Base-by-base conservation (phyloP, 78 protist genomes). In the Pigoraptor vietnamica region DNA sequence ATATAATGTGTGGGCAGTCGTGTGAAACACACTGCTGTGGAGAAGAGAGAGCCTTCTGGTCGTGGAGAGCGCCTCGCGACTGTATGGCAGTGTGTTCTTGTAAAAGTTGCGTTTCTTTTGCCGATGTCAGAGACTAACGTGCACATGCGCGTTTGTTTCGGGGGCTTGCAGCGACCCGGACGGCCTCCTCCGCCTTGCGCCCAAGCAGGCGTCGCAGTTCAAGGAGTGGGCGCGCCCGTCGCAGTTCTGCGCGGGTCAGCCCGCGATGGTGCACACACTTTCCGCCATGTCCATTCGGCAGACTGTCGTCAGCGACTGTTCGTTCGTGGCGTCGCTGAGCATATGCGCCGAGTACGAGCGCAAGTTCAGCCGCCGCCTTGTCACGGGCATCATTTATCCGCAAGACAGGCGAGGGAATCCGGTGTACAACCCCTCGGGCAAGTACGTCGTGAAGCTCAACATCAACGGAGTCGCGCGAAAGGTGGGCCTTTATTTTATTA, bases 231-330 rank as follows among this genome's bases (percentile, higher is more conserved):
- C 21, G 0, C 82, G 89, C 0, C 33, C 48, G 32, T 36, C n/a
- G 55, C 36, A 39, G 56, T n/a, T n/a, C n/a, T n/a, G n/a, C n/a
- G n/a, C n/a, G n/a, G n/a, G n/a, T n/a, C 21, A 6, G 89, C 90
- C 83, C 0, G 32, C 19, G 32, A 48, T 91, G 81, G 24, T 91
- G 37, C 19, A 33, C 81, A 10, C 34, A n/a, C 1, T 40, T 38
- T 40, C 40, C 38, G 79, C 90, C 0, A 1, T 21, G 33, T 0
- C 40, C 33, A 86, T 94, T 0, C 0, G 0, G 34, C 95, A 94
- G 91, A 81, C 91, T 2, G 87, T 94, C 33, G 93, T 94, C 23
- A 83, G 89, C 0, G 93, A 94, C 90, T 94, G 95, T 56, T 94
- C 95, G 67, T 90, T 91, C 24, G 93, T 94, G 88, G 40, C 92